These are phyloP conservation scores for Coprinellus aureogranulatus DNA, from an alignment of 768 basidiomycete species.

Conservation along the genomic window DNA sequence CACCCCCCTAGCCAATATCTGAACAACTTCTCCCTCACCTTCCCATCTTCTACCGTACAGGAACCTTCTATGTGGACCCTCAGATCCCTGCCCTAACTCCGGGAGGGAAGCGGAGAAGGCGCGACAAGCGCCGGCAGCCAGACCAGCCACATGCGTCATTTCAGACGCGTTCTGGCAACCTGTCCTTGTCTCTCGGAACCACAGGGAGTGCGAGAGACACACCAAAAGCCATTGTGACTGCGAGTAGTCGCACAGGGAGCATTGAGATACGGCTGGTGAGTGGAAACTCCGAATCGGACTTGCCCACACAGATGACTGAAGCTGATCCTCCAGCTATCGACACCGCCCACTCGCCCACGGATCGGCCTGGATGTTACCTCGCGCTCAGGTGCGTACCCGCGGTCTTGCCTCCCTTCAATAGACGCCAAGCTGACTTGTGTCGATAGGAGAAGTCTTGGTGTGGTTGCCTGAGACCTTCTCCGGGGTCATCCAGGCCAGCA, in stretches of 20 bases:
- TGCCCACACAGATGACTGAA: no score
- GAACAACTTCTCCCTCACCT: neutral
- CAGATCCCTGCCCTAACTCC: constrained; percentile 22
- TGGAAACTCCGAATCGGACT: no score
- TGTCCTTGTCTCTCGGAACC: constrained; percentile 37
- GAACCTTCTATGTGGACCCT: constrained; percentile 43
- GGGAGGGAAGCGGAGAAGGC: constrained; percentile 21
- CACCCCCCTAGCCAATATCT: neutral
- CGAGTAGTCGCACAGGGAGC: constrained; percentile 34
- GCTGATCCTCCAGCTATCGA: constrained; percentile 28
- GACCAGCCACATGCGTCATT: constrained; percentile 37
- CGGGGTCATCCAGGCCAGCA: constrained; percentile 34
- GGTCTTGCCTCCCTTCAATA: neutral
- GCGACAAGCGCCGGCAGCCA: constrained; percentile 25
- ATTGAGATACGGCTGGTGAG: constrained; percentile 41
- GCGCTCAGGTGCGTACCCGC: constrained; percentile 26
- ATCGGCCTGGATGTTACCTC: constrained; percentile 37
- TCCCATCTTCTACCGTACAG: constrained; percentile 18
- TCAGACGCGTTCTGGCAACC: constrained; percentile 38
- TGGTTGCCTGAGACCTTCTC: constrained; percentile 35
- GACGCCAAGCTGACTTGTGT: constrained; percentile 1
- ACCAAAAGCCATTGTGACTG: constrained; percentile 35
- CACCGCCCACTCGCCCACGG: constrained; percentile 29
- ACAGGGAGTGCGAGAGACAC: constrained; percentile 29
- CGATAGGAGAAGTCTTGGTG: constrained; percentile 34